phyloP scores from a whole-genome alignment of 2,329 filamentous ascomycete species.

The Pyrenophora tritici-repentis region DNA sequence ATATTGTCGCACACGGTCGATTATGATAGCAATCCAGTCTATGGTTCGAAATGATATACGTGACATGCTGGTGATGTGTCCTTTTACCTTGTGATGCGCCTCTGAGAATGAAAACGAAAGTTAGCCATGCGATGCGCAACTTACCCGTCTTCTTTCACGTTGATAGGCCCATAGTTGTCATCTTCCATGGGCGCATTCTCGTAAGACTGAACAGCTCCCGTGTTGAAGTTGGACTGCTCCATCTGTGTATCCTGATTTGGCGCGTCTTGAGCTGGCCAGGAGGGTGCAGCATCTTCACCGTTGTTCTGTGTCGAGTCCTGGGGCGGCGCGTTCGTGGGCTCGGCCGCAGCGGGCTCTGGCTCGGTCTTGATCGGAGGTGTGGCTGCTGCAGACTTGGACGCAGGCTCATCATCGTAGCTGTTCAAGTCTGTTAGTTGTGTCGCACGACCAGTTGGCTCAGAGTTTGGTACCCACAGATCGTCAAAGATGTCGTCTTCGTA shows the following conservation, averaged over 20 bases:
- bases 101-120: conserved; percentile 5
- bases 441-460: conserved; percentile 1
- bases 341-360: conserved; percentile 27
- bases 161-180: conserved; percentile 59
- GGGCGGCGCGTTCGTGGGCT: conserved; percentile 23
- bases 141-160: conserved; percentile 93
- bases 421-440: conserved; percentile 26
- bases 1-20: conserved; percentile 1
- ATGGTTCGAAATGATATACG: background rate
- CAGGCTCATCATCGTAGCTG: conserved; percentile 49
- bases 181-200: conserved; percentile 43
- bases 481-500: conserved; percentile 95
- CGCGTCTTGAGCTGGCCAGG: conserved; percentile 26
- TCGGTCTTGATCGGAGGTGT: conserved; percentile 28
- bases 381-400: conserved; percentile 36
- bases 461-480: conserved; percentile 72
- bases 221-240: conserved; percentile 36
- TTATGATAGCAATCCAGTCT: conserved; percentile 1
- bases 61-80: background rate
- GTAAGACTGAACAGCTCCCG: conserved; percentile 37
- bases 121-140: conserved; percentile 43
- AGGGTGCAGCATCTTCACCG: conserved; percentile 19
- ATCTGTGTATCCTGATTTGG: conserved; percentile 38
- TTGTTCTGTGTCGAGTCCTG: conserved; percentile 22
- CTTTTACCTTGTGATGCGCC: conserved; percentile 34